These are phyloP conservation scores for Cadophora luteo-olivacea DNA, from an alignment of 2,329 filamentous ascomycete species.

Conservation along the genomic window DNA sequence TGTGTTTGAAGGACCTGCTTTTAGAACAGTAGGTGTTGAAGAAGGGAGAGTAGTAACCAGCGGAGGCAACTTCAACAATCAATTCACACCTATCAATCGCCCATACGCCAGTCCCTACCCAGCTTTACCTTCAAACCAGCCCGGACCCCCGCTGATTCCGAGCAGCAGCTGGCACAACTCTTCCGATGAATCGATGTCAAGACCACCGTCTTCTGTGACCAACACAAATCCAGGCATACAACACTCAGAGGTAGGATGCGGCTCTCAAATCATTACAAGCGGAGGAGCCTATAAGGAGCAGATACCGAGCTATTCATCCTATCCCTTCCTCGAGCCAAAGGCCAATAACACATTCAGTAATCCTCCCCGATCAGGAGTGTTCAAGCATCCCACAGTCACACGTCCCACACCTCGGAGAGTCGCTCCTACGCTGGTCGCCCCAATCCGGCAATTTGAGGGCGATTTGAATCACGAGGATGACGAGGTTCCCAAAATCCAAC, in stretches of 20 bases:
- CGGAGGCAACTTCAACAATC: background rate
- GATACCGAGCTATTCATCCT: background rate
- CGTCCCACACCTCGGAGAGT: background rate
- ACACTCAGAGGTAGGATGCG: background rate
- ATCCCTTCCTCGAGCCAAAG: background rate
- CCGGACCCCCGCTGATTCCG: background rate
- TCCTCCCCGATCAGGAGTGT: background rate
- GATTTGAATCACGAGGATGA: background rate
- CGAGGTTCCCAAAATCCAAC: background rate
- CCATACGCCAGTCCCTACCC: slow-evolving; percentile 7
- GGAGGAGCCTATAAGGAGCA: background rate
- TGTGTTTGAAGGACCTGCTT: background rate
- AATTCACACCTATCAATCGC: slow-evolving; percentile 9
- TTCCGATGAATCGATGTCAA: background rate
- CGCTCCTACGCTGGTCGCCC: background rate
- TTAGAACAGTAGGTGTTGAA: background rate
- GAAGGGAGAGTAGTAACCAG: background rate
- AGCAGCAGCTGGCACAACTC: slow-evolving; percentile 3
- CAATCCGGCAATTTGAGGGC: background rate
- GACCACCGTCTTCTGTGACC: background rate
- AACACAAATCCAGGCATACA: background rate
- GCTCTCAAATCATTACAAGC: background rate
- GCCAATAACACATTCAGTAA: background rate
- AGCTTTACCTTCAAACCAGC: background rate
- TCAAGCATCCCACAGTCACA: background rate